Evolutionary conservation across 1,139 yeast genomes (phyloP), one percentile per base, ranked within the genome.

Genomic region (Hansenula sp.): DNA sequence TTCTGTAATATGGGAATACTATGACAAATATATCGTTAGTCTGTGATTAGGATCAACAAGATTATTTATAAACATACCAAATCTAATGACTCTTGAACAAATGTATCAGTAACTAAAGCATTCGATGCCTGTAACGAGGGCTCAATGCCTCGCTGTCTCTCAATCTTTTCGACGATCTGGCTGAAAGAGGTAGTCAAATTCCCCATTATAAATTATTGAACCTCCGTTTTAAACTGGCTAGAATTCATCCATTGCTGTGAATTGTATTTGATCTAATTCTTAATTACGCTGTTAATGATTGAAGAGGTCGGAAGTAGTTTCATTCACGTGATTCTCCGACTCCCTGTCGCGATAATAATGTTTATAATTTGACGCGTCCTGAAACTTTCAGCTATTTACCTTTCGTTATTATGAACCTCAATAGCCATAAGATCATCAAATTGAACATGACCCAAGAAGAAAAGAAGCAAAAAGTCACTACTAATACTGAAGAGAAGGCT

Each of bases 401-500:
- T n/a, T 32, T 32, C 24, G 34, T 15, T 32, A 4, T 32, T 17
- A 32, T 16, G 34, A 31, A 17, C 15, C 30, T 16, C 27, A 19
- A 21, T 21, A 21, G 9, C 9, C 9, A 5, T 21, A 21, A 9
- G 8, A 6, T 21, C 9, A 21, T 21, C 9, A 9, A 6, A 21
- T 9, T 9, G 16, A 36, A 34, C 6, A 48, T 43, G 53, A 47
- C 53, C 19, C 51, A 52, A 36, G 52, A 41, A 34, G 41, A 37
- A 27, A 37, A 45, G 36, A 48, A 44, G 38, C 50, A 41, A 29
- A 41, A 47, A 33, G 39, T 38, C 8, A 17, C 30, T 13, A 25
- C 34, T 6, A 78, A 77, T 54, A 29, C 46, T 2, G 91, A 87
- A 51, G 99, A 93, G 65, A 84, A 81, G 57, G 91, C 90, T 13